Percentiles rank a stretch among this genome's conserved stretches.
phyloP scores from a whole-genome alignment of 805 yeast species.

The Candida alai region DNA sequence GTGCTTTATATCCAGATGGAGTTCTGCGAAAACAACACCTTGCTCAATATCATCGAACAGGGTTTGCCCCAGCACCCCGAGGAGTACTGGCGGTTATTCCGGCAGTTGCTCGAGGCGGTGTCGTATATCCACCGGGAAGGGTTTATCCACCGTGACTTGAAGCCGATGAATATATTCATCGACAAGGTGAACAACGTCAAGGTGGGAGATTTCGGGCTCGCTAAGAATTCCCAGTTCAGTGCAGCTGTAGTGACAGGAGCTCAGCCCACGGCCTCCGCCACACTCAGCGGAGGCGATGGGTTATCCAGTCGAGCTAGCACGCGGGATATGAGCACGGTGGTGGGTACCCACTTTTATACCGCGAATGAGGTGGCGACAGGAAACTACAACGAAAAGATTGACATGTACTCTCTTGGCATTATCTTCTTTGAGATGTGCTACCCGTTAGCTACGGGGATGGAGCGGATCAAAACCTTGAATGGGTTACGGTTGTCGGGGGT shows the following conservation, averaged over 20 bases:
- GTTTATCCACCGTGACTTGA: constrained; percentile 90
- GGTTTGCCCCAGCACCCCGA: constrained; percentile 67
- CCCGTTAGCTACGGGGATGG: constrained; percentile 88
- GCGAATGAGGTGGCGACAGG: constrained; percentile 85
- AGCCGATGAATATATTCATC: constrained; percentile 93
- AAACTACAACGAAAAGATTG: constrained; percentile 88
- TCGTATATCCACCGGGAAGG: constrained; percentile 91
- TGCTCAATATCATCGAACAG: constrained; percentile 72
- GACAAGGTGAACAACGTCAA: constrained; percentile 86
- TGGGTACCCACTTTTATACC: constrained; percentile 91
- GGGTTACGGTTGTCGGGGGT: constrained; percentile 56
- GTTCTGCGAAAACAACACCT: constrained; percentile 92
- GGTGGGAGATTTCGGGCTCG: constrained; percentile 96
- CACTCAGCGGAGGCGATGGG: no score
- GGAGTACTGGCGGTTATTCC: constrained; percentile 85
- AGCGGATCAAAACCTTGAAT: constrained; percentile 71
- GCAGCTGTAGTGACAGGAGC: constrained; percentile 34
- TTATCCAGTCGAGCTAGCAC: constrained; percentile 18
- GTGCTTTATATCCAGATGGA: constrained; percentile 97
- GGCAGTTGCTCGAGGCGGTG: constrained; percentile 86
- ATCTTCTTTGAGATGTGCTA: constrained; percentile 95
- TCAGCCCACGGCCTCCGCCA: constrained; percentile 27
- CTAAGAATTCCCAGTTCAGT: constrained; percentile 72
- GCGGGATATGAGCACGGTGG: constrained; percentile 85
- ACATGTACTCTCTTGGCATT: constrained; percentile 91